Percentiles rank a stretch among this genome's conserved stretches.
Conservation (phyloP, 805 yeast species). For the Candida maltosa region DNA sequence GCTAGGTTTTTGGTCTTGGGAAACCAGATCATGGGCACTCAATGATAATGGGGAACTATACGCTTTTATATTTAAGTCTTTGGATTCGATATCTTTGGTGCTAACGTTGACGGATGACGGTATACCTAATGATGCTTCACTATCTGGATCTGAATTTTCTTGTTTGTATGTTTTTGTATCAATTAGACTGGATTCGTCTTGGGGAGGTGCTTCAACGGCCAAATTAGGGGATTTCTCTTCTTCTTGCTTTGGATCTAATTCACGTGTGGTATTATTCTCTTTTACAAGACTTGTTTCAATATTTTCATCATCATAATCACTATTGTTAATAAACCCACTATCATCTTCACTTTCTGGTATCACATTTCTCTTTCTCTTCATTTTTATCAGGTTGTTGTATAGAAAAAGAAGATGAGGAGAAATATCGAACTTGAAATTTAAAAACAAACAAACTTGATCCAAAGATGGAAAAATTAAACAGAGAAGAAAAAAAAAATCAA, state of each 20-base stretch:
- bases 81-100: too few relatives aligned
- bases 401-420: slow-evolving; percentile 1
- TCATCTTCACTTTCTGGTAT: slow-evolving; percentile 15
- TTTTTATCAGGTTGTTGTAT: neutral
- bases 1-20: neutral
- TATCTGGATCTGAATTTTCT: too few relatives aligned
- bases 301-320: slow-evolving; percentile 24
- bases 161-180: too few relatives aligned
- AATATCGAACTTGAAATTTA: neutral
- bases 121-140: too few relatives aligned
- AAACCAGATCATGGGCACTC: neutral
- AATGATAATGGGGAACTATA: too few relatives aligned
- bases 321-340: slow-evolving; percentile 36
- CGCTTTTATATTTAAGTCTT: too few relatives aligned
- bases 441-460: neutral
- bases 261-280: neutral
- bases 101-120: too few relatives aligned
- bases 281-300: neutral
- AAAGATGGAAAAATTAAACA: too few relatives aligned
- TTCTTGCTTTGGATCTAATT: neutral
- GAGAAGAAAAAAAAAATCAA: neutral
- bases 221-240: neutral
- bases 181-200: too few relatives aligned
- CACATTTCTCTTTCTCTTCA: slow-evolving; percentile 8
- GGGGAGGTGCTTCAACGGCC: slow-evolving; percentile 5